Base-by-base conservation (phyloP, 2,329 filamentous ascomycete species). In the Aureobasidium sp. region DNA sequence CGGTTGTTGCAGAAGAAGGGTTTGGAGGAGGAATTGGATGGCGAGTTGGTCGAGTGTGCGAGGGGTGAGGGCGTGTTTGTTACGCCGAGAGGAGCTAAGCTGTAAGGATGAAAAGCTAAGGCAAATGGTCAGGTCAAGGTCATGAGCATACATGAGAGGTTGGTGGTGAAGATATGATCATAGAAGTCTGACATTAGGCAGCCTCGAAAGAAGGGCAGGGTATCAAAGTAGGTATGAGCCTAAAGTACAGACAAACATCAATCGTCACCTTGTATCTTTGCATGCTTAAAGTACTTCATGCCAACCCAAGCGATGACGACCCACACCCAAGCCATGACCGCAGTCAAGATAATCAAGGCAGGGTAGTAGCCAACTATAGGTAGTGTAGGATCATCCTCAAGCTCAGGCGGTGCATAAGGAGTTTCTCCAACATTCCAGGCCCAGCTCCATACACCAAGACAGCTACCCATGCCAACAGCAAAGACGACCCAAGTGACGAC, bases 251-350 rank as follows among this genome's bases (percentile, higher is more conserved):
- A 44, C 26, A 55, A n/a, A n/a, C 46, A 53, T 42, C 36, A 55
- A 42, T 62, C 60, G 23, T 84, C 83, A 23, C 80, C 82, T 50
- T 81, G 90, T 71, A 97, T 95, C 78, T 96, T 96, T 37, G 94
- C 93, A 79, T 99, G 94, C 68, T 92, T 86, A 72, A 99, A 99
- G 75, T 97, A 97, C 74, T 99, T 99, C 93, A 99, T 97, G 27
- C 94, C 94, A 53, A 97, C 88, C 94, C 94, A 99, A 12, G 95
- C 94, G 63, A 95, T 87, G 13, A 96, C 86, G 20, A 97, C 94
- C 94, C 94, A 99, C 6, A 97, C 91, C 94, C 94, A 99, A 20
- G 92, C 91, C 90, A 99, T 97, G 32, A 99, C 90, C 52, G 87
- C 87, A 3, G 93, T 97, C 67, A 97, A 79, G 63, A 97, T 94